Conservation (phyloP, 306 rosid species). For the Trichosanthes truncata region DNA sequence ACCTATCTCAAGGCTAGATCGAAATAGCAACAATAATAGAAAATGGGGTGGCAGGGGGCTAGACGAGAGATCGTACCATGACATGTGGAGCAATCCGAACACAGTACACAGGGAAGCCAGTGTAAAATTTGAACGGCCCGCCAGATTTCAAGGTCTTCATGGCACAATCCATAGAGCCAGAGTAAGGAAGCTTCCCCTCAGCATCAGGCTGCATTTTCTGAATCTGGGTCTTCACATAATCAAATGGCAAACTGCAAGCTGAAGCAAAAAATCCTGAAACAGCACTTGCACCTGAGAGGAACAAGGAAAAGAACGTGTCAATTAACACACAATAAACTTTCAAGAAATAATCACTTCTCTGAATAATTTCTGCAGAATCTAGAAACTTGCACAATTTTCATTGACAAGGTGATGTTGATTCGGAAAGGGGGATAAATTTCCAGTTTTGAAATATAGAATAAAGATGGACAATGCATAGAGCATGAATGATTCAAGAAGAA, state of each 20-base stretch:
- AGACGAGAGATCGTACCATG: constrained; percentile 50
- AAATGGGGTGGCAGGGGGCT: neutral
- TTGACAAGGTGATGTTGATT: neutral
- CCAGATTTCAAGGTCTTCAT: constrained; percentile 67
- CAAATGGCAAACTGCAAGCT: constrained; percentile 95
- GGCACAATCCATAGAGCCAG: constrained; percentile 82
- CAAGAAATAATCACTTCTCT: neutral
- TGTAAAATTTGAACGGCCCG: constrained; percentile 79
- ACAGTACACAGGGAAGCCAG: constrained; percentile 92
- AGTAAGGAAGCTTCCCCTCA: constrained; percentile 76
- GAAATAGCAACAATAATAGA: neutral
- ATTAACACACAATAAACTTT: neutral
- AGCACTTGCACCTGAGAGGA: constrained; percentile 61
- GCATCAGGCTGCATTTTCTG: constrained; percentile 99
- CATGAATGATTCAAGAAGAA: neutral
- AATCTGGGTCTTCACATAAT: constrained; percentile 91
- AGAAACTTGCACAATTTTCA: neutral
- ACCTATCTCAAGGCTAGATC: neutral
- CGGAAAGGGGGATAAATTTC: neutral
- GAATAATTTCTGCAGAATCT: neutral
- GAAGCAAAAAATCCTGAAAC: constrained; percentile 91
- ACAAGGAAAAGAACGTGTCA: neutral
- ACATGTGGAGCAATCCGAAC: constrained; percentile 91
- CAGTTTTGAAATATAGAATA: neutral
- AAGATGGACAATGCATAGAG: neutral